phyloP scores from a whole-genome alignment of 305 asterid genomes.

The Fraxinus xanthoxyloides region DNA sequence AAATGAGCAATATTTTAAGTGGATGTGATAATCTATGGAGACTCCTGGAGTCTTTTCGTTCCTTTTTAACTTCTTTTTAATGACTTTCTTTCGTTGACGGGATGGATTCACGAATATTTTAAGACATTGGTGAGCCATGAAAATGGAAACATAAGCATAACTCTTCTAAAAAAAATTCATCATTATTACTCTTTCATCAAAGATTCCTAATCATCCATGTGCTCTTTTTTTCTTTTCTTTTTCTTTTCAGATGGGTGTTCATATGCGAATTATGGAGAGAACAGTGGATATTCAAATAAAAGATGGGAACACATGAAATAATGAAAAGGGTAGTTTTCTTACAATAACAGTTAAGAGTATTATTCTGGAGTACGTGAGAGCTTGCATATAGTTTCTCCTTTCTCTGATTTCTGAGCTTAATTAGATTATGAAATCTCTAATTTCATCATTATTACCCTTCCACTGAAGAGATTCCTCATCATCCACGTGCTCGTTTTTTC shows the following conservation, averaged over 20 bases:
- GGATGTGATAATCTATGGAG: neutral
- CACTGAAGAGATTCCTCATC: neutral
- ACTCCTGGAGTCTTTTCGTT: neutral
- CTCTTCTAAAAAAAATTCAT: neutral
- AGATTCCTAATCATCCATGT: neutral
- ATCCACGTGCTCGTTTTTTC: neutral
- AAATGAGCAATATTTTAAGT: neutral
- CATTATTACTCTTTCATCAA: neutral
- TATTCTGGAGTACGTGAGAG: neutral
- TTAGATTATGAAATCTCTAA: neutral
- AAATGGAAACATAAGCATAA: neutral
- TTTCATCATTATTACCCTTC: neutral
- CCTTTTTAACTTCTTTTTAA: neutral
- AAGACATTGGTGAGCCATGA: neutral
- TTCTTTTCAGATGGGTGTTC: neutral
- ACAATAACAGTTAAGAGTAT: neutral
- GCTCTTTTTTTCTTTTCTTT: neutral
- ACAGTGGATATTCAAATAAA: neutral
- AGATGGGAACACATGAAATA: neutral
- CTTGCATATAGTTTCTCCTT: neutral
- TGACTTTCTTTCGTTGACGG: neutral
- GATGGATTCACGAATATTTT: neutral
- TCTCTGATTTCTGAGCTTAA: constrained; percentile 1
- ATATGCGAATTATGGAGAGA: neutral
- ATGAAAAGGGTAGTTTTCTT: neutral